These are phyloP conservation scores for Abrus precatorius DNA, from an alignment of 306 rosid species.

Conservation along the genomic window DNA sequence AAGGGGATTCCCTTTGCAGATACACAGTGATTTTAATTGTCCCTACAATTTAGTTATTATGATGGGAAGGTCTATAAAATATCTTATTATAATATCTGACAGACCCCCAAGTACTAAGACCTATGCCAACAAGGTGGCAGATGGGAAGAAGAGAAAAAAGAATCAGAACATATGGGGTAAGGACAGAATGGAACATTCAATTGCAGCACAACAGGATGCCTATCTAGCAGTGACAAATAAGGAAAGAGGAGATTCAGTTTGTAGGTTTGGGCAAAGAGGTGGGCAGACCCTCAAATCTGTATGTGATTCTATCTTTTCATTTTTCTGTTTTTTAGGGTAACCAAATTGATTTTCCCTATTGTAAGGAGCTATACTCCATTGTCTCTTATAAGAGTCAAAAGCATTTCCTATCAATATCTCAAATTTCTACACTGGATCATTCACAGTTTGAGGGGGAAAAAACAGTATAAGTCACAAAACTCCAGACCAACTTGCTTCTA, in stretches of 20 bases:
- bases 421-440: neutral
- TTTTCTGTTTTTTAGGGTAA: neutral
- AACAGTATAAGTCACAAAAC: constrained; percentile 18
- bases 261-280: neutral
- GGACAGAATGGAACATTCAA: neutral
- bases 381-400: constrained; percentile 15
- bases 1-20: constrained; percentile 10
- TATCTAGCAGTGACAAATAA: neutral
- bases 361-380: neutral
- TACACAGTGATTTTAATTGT: neutral
- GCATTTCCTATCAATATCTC: constrained; percentile 20
- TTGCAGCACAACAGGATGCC: neutral
- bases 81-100: neutral
- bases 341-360: neutral
- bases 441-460: neutral
- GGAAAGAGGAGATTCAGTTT: neutral
- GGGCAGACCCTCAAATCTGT: neutral
- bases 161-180: neutral
- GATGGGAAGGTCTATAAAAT: neutral
- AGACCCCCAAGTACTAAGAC: neutral
- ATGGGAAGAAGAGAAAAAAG: neutral
- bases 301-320: neutral
- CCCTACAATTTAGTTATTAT: neutral
- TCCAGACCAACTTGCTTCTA: neutral
- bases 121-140: neutral